Evolutionary conservation across 352 stramenopile species (phyloP).

Genomic region (Globisporangium uncinulatum): DNA sequence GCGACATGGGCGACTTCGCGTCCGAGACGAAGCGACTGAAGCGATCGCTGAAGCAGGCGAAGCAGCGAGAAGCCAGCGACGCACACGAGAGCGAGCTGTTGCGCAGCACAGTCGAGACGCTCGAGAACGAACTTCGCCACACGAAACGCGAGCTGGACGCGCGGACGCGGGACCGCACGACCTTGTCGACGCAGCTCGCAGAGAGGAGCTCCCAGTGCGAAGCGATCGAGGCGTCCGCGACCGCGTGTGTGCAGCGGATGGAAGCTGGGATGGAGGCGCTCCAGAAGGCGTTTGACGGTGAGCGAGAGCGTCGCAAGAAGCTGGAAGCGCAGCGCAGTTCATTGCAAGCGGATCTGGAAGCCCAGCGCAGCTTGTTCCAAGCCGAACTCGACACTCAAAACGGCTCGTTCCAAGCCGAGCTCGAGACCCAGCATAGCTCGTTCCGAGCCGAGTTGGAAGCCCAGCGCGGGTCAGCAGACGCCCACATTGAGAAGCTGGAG

Average conservation of each 20-base stretch:
- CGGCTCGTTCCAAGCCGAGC: conserved; percentile 16
- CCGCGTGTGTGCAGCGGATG: conserved; percentile 40
- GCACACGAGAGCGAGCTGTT: conserved; percentile 34
- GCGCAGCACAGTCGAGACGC: conserved; percentile 23
- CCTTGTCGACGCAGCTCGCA: conserved; percentile 23
- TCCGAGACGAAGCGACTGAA: conserved; percentile 44
- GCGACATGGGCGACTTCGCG: conserved; percentile 28
- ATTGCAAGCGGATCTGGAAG: conserved; percentile 16
- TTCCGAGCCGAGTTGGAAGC: conserved; percentile 16
- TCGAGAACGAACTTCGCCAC: conserved; percentile 30
- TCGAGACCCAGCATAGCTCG: too few relatives aligned
- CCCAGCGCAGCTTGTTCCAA: conserved; percentile 14
- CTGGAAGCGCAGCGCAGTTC: conserved; percentile 25
- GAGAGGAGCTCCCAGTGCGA: conserved; percentile 37
- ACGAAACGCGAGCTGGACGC: conserved; percentile 27
- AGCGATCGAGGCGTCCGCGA: conserved; percentile 36
- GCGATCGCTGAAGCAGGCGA: conserved; percentile 36
- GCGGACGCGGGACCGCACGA: conserved; percentile 23
- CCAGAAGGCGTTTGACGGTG: conserved; percentile 31
- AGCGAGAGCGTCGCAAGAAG: conserved; percentile 50
- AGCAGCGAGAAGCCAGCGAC: conserved; percentile 25
- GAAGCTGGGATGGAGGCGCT: conserved; percentile 23
- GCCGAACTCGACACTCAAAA: not conserved
- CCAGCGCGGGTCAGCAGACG: too few relatives aligned
- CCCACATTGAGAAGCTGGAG: conserved; percentile 31